These are phyloP conservation scores for Cercophora samala DNA, from an alignment of 495 filamentous ascomycete genomes.

Conservation along the genomic window DNA sequence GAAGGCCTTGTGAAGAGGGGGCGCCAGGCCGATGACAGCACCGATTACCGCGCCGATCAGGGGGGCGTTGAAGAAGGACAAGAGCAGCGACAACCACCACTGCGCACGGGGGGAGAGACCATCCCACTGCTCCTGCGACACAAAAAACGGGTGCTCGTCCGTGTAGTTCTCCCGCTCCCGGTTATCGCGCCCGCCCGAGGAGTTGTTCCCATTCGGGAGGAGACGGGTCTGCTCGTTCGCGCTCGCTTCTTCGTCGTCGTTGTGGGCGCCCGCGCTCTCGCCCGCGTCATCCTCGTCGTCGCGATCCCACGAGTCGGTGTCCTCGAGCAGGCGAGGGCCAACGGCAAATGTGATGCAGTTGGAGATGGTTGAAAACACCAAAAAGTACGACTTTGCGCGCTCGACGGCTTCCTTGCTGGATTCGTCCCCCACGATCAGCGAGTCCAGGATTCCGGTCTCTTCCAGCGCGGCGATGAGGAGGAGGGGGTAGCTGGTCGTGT, in stretches of 20 bases:
- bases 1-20: conserved; percentile 61
- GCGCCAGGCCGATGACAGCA: conserved; percentile 59
- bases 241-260: conserved; percentile 11
- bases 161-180: conserved; percentile 18
- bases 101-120: conserved; percentile 34
- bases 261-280: neutral
- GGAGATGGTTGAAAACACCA: conserved; percentile 51
- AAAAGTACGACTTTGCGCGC: conserved; percentile 68
- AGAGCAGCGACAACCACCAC: conserved; percentile 40
- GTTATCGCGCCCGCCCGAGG: neutral
- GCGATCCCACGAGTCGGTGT: conserved; percentile 23
- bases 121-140: conserved; percentile 28
- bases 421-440: conserved; percentile 43
- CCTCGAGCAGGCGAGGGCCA: conserved; percentile 56
- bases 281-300: conserved; percentile 19
- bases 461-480: conserved; percentile 63
- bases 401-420: conserved; percentile 51
- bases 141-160: conserved; percentile 17
- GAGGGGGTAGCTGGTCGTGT: conserved; percentile 68
- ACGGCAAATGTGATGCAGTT: conserved; percentile 55
- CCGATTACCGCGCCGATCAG: conserved; percentile 63
- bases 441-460: conserved; percentile 59
- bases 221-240: conserved; percentile 26
- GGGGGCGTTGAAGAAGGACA: conserved; percentile 61
- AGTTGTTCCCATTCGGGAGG: neutral